These are phyloP conservation scores for Rickenella mellea DNA, from an alignment of 768 basidiomycete genomes.

Conservation along the genomic window DNA sequence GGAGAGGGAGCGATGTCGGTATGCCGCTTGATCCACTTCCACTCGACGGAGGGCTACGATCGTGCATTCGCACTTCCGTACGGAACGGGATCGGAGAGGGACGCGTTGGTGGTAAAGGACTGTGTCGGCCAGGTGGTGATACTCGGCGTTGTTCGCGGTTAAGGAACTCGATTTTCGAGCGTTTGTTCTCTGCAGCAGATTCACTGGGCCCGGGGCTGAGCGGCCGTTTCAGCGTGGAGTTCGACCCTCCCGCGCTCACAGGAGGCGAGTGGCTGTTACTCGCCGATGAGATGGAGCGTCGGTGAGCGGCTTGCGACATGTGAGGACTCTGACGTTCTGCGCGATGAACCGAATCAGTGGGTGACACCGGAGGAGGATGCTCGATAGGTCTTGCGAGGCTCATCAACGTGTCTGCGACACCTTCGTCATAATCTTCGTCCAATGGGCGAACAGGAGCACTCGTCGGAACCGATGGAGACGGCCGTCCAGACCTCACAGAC, in stretches of 20 bases:
- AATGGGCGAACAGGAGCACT: conserved; percentile 54
- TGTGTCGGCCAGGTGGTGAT: conserved; percentile 35
- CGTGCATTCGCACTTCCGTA: conserved; percentile 31
- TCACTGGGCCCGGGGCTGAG: conserved; percentile 63
- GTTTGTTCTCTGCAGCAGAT: conserved; percentile 41
- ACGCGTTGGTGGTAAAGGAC: conserved; percentile 47
- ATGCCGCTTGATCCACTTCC: conserved; percentile 10
- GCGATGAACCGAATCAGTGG: conserved; percentile 49
- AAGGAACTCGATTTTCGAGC: conserved; percentile 44
- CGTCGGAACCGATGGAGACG: conserved; percentile 53
- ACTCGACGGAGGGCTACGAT: conserved; percentile 42
- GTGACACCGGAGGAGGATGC: conserved; percentile 30
- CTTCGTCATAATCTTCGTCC: conserved; percentile 94
- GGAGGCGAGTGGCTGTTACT: conserved; percentile 59
- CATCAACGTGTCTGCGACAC: conserved; percentile 79
- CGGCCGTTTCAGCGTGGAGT: conserved; percentile 54
- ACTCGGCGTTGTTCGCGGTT: conserved; percentile 47
- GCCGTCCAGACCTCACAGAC: conserved; percentile 55
- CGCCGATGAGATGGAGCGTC: conserved; percentile 60
- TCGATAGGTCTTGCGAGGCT: conserved; percentile 34
- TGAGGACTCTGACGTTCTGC: conserved; percentile 39
- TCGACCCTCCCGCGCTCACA: conserved; percentile 24
- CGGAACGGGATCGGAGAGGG: conserved; percentile 66
- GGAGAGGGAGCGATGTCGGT: conserved; percentile 31
- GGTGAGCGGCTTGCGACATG: conserved; percentile 35